These are phyloP conservation scores for Epichloe bromicola DNA, from an alignment of 2,329 filamentous ascomycete genomes.

Conservation along the genomic window DNA sequence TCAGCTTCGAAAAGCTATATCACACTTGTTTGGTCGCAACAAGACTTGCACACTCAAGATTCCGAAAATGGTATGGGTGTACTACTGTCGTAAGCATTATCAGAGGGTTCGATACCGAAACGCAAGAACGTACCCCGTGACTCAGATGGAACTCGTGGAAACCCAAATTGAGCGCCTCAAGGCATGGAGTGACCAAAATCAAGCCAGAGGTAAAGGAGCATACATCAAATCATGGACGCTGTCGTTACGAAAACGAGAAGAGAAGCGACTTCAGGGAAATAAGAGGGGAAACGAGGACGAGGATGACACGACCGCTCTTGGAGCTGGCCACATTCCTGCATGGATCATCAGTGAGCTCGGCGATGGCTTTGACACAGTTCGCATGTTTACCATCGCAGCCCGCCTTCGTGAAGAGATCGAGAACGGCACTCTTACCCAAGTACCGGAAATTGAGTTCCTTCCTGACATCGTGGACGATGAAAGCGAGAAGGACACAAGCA, in stretches of 20 bases:
- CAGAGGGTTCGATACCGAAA: conserved; percentile 63
- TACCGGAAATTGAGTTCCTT: conserved; percentile 47
- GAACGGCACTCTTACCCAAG: conserved; percentile 26
- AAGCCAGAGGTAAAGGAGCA: conserved; percentile 16
- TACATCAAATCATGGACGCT: conserved; percentile 42
- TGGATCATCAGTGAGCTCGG: conserved; percentile 37
- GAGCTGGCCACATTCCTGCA: conserved; percentile 29
- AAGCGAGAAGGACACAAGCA: conserved; percentile 12
- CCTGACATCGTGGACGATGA: conserved; percentile 37
- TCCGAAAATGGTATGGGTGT: conserved; percentile 57
- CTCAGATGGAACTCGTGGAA: conserved; percentile 51
- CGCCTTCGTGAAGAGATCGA: conserved; percentile 33
- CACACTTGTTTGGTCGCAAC: conserved; percentile 73
- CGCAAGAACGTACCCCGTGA: conserved; percentile 42
- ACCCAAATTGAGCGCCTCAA: conserved; percentile 50
- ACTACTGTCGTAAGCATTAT: conserved; percentile 72
- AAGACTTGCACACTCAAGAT: conserved; percentile 63
- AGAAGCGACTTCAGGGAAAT: conserved; percentile 34
- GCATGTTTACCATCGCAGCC: conserved; percentile 34
- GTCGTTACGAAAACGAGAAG: conserved; percentile 50
- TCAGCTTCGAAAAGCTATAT: conserved; percentile 60
- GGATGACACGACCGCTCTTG: conserved; percentile 14
- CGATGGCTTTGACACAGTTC: conserved; percentile 32
- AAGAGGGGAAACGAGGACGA: conserved; percentile 18
- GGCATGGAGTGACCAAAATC: conserved; percentile 45